phyloP scores from a whole-genome alignment of 208 protist genomes.

The Trypanosoma congolense region DNA sequence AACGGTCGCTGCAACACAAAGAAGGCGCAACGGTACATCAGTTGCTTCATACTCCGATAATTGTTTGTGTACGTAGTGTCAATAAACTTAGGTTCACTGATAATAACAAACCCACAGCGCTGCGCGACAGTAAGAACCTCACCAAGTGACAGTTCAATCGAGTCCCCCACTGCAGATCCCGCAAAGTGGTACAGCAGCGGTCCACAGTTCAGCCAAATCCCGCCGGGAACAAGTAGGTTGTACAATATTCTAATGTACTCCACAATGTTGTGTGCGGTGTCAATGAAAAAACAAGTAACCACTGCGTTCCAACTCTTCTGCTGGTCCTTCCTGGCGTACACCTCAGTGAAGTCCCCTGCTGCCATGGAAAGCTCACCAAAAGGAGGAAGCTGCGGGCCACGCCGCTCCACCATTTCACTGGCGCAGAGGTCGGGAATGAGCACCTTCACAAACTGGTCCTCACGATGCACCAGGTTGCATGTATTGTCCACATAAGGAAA shows the following conservation, averaged over 20 bases:
- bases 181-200: conserved; percentile 96
- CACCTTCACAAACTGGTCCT: conserved; percentile 87
- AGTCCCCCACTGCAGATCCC: conserved; percentile 81
- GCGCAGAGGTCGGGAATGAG: conserved; percentile 90
- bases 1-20: conserved; percentile 75
- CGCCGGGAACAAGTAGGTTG: conserved; percentile 85
- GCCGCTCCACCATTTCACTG: conserved; percentile 61
- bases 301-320: conserved; percentile 88
- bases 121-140: conserved; percentile 82
- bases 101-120: conserved; percentile 74
- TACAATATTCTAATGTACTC: conserved; percentile 94
- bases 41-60: conserved; percentile 88
- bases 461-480: conserved; percentile 82
- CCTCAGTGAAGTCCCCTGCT: conserved; percentile 95
- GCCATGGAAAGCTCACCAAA: conserved; percentile 94
- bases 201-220: conserved; percentile 95
- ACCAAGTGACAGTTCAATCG: conserved; percentile 87
- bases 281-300: conserved; percentile 96
- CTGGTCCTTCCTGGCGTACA: conserved; percentile 88
- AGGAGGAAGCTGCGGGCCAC: conserved; percentile 28
- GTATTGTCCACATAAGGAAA: conserved; percentile 92
- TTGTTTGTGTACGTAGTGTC: conserved; percentile 91
- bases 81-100: conserved; percentile 59
- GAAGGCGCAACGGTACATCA: conserved; percentile 87
- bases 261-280: conserved; percentile 96